Base-by-base conservation (phyloP, 2,329 filamentous ascomycete species). In the Tolypocladium endophyticum region DNA sequence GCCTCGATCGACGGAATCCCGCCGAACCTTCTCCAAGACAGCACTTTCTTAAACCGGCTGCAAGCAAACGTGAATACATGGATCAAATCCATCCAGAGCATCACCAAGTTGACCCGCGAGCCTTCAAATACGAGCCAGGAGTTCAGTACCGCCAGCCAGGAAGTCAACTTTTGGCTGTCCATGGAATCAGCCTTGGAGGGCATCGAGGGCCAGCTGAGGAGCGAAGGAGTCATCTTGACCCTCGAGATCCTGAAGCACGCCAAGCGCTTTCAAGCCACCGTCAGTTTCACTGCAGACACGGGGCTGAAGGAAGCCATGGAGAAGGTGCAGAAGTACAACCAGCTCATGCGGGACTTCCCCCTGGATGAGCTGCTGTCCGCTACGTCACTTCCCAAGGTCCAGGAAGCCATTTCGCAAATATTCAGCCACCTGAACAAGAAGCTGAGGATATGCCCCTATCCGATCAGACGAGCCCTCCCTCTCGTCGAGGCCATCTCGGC, bases 141-240 rank as follows among this genome's bases (percentile, higher is more conserved):
- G 60, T 77, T 79, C 61, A 78, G 75, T 66, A 96, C 92, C 28
- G 94, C 94, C 38, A 93, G 90, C 60, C 94, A 97, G 73, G 94
- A 99, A 74, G 96, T 99, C 73, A 97, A 97, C 73, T 99, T 99
- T 71, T 99, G 94, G 94, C 75, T 99, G 57, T 95, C 92, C 2
- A 96, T 99, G 89, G 95, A 99, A 74, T 89, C 88, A 20, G 90
- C 92, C 5, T 76, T 99, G 64, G 92, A 97, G 72, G 88, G 88
- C 35, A 96, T 99, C 61, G 93, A 97, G 72, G 84, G 82, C 47
- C 93, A 97, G 73, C 82, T 99, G 60, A 82, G 87, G 63, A 92
- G 92, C 64, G 90, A 96, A 59, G 94, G 94, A 35, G 93, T 99
- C 25, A 81, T 86, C 66, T 76, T 99, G 68, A 97, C 95, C 0